Evolutionary conservation across 257 asterid species (phyloP).

Genomic region (Forsythia viridissima): DNA sequence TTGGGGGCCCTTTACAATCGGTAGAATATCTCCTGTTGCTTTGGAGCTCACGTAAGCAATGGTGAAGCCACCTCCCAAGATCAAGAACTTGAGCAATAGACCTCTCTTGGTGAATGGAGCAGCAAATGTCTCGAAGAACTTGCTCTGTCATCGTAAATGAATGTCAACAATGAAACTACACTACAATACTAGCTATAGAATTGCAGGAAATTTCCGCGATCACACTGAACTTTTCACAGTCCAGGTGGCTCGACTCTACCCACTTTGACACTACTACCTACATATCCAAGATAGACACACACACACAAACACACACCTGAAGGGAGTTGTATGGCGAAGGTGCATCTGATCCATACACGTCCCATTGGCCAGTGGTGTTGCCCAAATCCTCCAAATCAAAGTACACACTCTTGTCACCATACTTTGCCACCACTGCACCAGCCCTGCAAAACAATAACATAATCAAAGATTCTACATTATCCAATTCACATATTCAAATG

Average conservation of each 20-base stretch:
- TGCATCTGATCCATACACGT: constrained; percentile 93
- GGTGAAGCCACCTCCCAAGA: constrained; percentile 84
- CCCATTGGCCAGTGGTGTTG: constrained; percentile 97
- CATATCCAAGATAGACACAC: not conserved
- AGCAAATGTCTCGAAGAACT: constrained; percentile 95
- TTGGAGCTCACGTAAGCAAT: constrained; percentile 83
- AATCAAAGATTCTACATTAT: not conserved
- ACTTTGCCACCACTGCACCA: constrained; percentile 85
- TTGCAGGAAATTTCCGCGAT: too few relatives aligned
- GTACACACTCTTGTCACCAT: constrained; percentile 93
- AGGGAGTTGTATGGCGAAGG: constrained; percentile 92
- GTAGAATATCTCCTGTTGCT: constrained; percentile 85
- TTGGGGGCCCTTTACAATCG: constrained; percentile 91
- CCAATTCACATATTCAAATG: not conserved
- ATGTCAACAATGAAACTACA: not conserved
- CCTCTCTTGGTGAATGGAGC: constrained; percentile 99
- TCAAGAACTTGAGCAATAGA: constrained; percentile 87
- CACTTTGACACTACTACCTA: not conserved
- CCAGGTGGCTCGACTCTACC: not conserved
- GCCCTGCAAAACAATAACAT: constrained; percentile 39
- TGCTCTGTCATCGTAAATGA: constrained; percentile 51
- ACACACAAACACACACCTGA: constrained; percentile 40
- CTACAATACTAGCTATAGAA: not conserved
- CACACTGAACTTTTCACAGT: not conserved
- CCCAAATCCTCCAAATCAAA: constrained; percentile 93